These are phyloP conservation scores for Bathelium albidoporum DNA, from an alignment of 495 filamentous ascomycete species.

Conservation along the genomic window DNA sequence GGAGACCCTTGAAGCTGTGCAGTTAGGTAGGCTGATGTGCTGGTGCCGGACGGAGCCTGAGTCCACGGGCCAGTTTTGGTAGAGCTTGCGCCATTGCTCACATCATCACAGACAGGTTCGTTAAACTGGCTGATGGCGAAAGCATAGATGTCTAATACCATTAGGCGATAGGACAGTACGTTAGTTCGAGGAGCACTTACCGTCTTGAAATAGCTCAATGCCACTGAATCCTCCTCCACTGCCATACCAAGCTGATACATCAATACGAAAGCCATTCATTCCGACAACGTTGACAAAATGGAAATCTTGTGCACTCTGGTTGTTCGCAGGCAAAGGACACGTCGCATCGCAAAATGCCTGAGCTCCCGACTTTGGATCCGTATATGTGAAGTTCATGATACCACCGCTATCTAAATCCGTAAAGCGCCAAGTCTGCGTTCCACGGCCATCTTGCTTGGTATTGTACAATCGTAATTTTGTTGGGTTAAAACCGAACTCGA, in stretches of 20 bases:
- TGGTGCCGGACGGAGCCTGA: constrained; percentile 47
- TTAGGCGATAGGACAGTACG: neutral
- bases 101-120: constrained; percentile 68
- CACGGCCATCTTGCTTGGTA: constrained; percentile 73
- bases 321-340: constrained; percentile 66
- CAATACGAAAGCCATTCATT: constrained; percentile 80
- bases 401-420: constrained; percentile 74
- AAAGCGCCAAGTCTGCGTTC: constrained; percentile 77
- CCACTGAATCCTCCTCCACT: constrained; percentile 76
- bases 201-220: constrained; percentile 79
- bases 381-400: constrained; percentile 94
- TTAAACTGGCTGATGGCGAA: constrained; percentile 84
- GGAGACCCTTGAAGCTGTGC: constrained; percentile 43
- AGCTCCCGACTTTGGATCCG: constrained; percentile 56
- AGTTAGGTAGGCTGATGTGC: constrained; percentile 65
- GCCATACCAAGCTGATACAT: constrained; percentile 80
- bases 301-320: constrained; percentile 71
- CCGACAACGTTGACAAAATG: constrained; percentile 76
- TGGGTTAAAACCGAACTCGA: constrained; percentile 71
- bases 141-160: constrained; percentile 53
- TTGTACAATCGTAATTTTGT: constrained; percentile 85
- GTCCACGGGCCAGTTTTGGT: constrained; percentile 65
- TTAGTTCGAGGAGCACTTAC: constrained; percentile 26
- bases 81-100: constrained; percentile 52
- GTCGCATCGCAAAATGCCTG: constrained; percentile 55